These are phyloP conservation scores for Flaveria linearis DNA, from an alignment of 129 eudicot species.

Conservation along the genomic window DNA sequence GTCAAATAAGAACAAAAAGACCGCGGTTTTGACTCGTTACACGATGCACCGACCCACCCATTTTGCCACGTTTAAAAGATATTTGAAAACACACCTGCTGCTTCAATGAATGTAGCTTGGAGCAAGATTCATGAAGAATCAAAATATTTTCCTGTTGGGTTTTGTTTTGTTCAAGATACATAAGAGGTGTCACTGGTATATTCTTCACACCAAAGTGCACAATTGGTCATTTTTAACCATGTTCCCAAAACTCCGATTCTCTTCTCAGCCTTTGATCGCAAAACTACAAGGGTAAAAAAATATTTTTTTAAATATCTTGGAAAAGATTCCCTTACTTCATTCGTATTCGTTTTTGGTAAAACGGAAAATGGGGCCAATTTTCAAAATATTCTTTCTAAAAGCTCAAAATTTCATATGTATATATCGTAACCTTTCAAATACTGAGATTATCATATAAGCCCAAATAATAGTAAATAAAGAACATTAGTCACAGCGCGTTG, in stretches of 20 bases:
- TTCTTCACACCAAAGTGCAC: constrained; percentile 76
- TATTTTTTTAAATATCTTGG: neutral
- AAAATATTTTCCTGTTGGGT: constrained; percentile 75
- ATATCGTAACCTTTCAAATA: neutral
- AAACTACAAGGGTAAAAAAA: constrained; percentile 35
- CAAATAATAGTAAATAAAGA: neutral
- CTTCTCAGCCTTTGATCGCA: constrained; percentile 37
- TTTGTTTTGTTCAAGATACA: constrained; percentile 66
- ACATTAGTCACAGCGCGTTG: too few relatives aligned
- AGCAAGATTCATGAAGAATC: constrained; percentile 73
- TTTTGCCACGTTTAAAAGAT: neutral
- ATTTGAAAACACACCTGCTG: constrained; percentile 51
- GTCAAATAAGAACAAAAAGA: too few relatives aligned
- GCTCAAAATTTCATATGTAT: neutral
- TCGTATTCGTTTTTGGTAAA: neutral
- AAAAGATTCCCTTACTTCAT: neutral
- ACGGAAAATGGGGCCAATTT: neutral
- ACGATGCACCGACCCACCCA: neutral
- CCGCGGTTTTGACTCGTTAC: constrained; percentile 1
- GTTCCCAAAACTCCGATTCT: constrained; percentile 31
- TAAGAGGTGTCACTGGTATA: constrained; percentile 63
- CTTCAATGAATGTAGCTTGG: constrained; percentile 51
- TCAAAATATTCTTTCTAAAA: neutral
- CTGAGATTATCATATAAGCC: neutral
- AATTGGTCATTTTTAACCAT: constrained; percentile 49